These are phyloP conservation scores for Russula ochroleuca DNA, from an alignment of 768 basidiomycete species.

Conservation along the genomic window DNA sequence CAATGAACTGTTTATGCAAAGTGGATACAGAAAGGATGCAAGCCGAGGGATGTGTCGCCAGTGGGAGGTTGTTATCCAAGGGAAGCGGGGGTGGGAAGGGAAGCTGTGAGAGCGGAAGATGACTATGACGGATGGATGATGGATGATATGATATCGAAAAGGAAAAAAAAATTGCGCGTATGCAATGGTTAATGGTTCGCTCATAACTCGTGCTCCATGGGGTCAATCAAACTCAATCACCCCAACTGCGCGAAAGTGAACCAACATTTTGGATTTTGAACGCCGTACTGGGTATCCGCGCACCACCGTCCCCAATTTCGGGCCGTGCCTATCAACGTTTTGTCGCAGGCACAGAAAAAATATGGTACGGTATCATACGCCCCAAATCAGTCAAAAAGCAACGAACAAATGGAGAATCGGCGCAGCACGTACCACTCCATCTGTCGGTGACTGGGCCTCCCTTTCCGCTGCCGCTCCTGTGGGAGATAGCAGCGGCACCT, in stretches of 20 bases:
- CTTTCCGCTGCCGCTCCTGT: background rate
- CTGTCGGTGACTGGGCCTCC: background rate
- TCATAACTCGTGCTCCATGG: background rate
- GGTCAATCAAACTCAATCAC: slow-evolving; percentile 30
- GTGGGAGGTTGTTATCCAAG: background rate
- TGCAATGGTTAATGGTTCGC: background rate
- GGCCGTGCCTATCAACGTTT: background rate
- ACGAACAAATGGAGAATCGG: background rate
- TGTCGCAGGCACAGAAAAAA: background rate
- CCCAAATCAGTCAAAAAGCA: background rate
- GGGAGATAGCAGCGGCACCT: background rate
- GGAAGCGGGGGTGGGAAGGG: background rate
- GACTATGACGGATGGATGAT: background rate
- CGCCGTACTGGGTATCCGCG: slow-evolving; percentile 16
- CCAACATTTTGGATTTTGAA: slow-evolving; percentile 35
- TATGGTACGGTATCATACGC: background rate
- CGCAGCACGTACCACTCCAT: slow-evolving; percentile 4
- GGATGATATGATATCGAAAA: slow-evolving; percentile 4
- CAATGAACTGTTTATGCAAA: slow-evolving; percentile 5
- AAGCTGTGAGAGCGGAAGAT: background rate
- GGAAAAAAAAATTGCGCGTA: background rate
- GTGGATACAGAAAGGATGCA: slow-evolving; percentile 13
- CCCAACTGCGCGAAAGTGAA: slow-evolving; percentile 35
- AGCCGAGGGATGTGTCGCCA: background rate
- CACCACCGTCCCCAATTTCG: background rate